Evolutionary conservation across 139 green algal species (phyloP), one percentile per base, ranked within the genome.

Genomic region (Coelastrella sp.): DNA sequence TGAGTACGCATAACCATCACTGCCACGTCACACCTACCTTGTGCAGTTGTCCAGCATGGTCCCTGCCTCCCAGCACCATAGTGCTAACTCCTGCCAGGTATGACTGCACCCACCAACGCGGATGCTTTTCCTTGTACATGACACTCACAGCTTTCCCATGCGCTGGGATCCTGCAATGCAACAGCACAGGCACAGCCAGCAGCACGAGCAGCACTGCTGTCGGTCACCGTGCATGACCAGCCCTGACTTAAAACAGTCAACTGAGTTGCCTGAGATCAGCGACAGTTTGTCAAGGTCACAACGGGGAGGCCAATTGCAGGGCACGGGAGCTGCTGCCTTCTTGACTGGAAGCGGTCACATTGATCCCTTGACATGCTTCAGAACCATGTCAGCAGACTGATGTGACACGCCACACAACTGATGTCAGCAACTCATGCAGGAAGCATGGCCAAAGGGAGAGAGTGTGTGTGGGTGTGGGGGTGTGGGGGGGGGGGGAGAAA

Each of bases 81-180:
- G 90, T 91, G 47, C 92, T 84, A 7, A 96, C 91, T 10, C 93
- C 94, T 13, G 91, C 93, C 80, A 95, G 91, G 90, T 90, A 94
- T 59, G 73, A 90, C 90, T 95, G 93, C 58, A 95, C 60, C 92
- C 92, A 94, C 91, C 92, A 95, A 16, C 81, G 77, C 1, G 92
- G 94, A 86, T 95, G 92, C 89, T 95, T 95, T 56, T 93, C 68
- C 10, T 60, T 71, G 56, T 92, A 89, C 61, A 93, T 85, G 23
- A 56, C 20, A 7, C 32, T 68, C 13, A 74, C 68, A 14, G 88
- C 88, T 82, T n/a, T 73, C 14, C 11, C 23, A 22, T 88, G 88
- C 4, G 20, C 19, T 4, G 88, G 65, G 2, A 89, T 73, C 59
- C 66, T 91, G 66, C 16, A 32, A 88, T n/a, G 57, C 57, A 83